Base-by-base conservation (phyloP, 2,329 filamentous ascomycete species). In the Gnomoniopsis smithogilvyi region DNA sequence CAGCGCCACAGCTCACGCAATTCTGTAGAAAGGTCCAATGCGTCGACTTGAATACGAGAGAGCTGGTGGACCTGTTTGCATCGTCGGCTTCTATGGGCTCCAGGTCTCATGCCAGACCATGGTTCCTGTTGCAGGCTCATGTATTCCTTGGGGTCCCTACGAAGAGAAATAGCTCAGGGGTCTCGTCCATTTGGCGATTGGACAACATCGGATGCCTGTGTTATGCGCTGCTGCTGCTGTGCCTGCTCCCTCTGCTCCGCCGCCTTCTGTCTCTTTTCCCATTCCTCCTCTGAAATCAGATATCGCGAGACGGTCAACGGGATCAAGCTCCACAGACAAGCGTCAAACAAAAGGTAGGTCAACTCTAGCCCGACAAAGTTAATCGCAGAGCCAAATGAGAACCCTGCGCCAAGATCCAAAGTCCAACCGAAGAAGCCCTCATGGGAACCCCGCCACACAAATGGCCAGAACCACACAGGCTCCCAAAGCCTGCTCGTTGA, bases 291-390 rank as follows among this genome's bases (percentile, higher is more conserved):
- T 11, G 60, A 61, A 12, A 62, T 43, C 19, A 58, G 54, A 38
- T 41, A 62, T 7, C 33, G 47, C n/a, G 47, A 55, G 6, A 67
- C 69, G 19, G 71, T 51, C 3, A 72, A 58, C 1, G 77, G 75
- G 15, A 78, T 70, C 0, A 72, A 45, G 2, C 74, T 73, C 79
- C 80, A 83, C 6, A 79, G 60, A 54, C 78, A 78, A 3, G 74
- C 72, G 7, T 76, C 73, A 19, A 81, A 63, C 8, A 76, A 63
- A 3, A 82, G 62, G 56, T 80, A 75, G 19, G 79, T 46, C 17
- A 82, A 64, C 64, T 84, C 78, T 2, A 77, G 59, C 14, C 75
- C 73, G 6, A 81, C 51, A 54, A 82, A 72, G 65, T 83, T 84
- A 33, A 75, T 67, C 2, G 76, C 54, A 8, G 71, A 74, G 12